A percentile compares a stretch with the other conserved stretches of the same genome.
These are phyloP conservation scores for Dipteronia dyeriana DNA, from an alignment of 345 rosid genomes.

Conservation along the genomic window DNA sequence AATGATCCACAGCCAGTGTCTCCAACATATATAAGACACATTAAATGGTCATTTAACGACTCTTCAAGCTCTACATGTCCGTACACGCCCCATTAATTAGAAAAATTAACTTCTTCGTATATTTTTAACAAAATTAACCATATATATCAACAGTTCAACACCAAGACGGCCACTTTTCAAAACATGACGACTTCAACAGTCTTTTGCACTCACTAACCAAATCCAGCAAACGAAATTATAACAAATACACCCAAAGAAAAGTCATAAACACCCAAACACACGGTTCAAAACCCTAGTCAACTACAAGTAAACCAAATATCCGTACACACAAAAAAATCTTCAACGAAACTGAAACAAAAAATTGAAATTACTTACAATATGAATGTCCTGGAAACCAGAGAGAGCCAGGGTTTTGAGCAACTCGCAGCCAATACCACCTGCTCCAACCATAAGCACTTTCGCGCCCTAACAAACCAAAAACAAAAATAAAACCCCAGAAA, in stretches of 20 bases:
- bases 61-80: background rate
- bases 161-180: background rate
- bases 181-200: background rate
- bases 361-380: slow-evolving; percentile 63
- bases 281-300: slow-evolving; percentile 18
- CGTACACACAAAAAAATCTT: background rate
- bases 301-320: background rate
- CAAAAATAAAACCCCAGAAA: too few species aligned
- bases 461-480: slow-evolving; percentile 59
- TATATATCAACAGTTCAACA: background rate
- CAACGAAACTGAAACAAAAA: background rate
- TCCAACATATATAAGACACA: background rate
- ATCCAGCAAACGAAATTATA: background rate
- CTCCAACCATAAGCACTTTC: slow-evolving; percentile 99
- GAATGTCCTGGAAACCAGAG: slow-evolving; percentile 87
- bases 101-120: background rate
- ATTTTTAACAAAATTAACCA: background rate
- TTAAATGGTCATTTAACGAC: background rate
- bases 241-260: background rate
- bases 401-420: slow-evolving; percentile 94
- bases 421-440: slow-evolving; percentile 99
- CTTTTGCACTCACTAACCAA: background rate
- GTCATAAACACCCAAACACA: background rate
- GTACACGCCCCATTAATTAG: background rate
- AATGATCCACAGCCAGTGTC: background rate